Percentiles rank a stretch among this genome's conserved stretches.
Conservation (phyloP, 371 early-diverging fungal genomes). For the Mycotypha africana region DNA sequence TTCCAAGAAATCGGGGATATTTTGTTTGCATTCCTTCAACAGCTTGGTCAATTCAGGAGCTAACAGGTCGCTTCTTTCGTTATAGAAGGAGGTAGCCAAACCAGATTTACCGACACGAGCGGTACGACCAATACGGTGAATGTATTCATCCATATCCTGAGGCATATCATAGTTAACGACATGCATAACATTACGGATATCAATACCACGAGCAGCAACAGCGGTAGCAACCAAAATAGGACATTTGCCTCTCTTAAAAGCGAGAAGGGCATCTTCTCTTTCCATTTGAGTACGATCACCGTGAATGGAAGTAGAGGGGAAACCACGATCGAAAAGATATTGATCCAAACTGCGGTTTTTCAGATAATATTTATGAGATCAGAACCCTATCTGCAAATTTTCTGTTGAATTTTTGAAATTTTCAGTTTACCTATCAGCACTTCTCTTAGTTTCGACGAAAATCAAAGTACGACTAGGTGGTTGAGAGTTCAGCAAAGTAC, state of each 20-base stretch:
- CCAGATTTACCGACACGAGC: conserved; percentile 75
- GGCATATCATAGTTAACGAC: conserved; percentile 86
- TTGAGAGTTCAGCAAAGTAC: conserved; percentile 17
- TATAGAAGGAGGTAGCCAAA: conserved; percentile 72
- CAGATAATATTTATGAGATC: too few species aligned
- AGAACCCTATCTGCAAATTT: too few species aligned
- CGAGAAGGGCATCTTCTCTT: conserved; percentile 71
- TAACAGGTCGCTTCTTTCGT: conserved; percentile 36
- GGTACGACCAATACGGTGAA: conserved; percentile 80
- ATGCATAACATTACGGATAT: conserved; percentile 78
- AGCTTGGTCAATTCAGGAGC: conserved; percentile 67
- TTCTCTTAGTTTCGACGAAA: conserved; percentile 79
- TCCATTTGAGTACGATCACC: conserved; percentile 78
- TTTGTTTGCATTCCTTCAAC: conserved; percentile 78
- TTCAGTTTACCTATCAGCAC: conserved; percentile 46
- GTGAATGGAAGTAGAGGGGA: conserved; percentile 69
- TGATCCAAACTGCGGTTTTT: conserved; percentile 66
- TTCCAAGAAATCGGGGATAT: conserved; percentile 68
- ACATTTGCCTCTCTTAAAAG: conserved; percentile 70
- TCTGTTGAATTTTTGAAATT: conserved; percentile 2
- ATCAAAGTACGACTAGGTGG: conserved; percentile 65
- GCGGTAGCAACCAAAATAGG: conserved; percentile 91
- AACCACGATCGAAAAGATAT: conserved; percentile 56
- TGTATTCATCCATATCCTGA: conserved; percentile 73
- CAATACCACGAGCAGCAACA: conserved; percentile 90